Base-by-base conservation (phyloP, 2,329 filamentous ascomycete genomes). In the Stylonectria norvegica region DNA sequence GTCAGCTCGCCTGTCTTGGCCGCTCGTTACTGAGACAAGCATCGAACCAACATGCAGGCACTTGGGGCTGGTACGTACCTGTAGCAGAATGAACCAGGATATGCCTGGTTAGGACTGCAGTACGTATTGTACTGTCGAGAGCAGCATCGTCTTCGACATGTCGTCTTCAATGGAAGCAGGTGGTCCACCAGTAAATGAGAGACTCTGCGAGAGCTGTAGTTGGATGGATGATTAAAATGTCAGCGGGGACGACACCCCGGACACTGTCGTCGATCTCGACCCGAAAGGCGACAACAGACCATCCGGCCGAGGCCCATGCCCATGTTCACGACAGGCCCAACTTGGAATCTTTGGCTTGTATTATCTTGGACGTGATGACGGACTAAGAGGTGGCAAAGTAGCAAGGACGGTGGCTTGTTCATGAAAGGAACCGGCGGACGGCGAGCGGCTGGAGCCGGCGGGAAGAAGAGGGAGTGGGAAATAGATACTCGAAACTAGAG, bases 1-100 rank as follows among this genome's bases (percentile, higher is more conserved):
- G 39, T 41, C 36, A 38, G 40, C 19, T 34, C 48, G 38, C 47
- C 40, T 20, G 25, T 45, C 39, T 44, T 36, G 45, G 43, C 40
- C 40, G 35, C 40, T 36, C 53, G 43, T 38, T 48, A 34, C 40
- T 44, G 43, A 51, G 53, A 55, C 53, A 48, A 25, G 42, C 43
- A 29, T 54, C 34, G 34, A 38, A 25, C 22, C 22, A 7, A 25
- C 22, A 25, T 25, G 22, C 22, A 25, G 22, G 22, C 12, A 12
- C 22, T 25, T 7, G 22, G 22, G 12, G 22, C 7, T 7, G 7
- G n/a, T n/a, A n/a, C n/a, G n/a, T n/a, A n/a, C n/a, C n/a, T n/a
- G n/a, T n/a, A 25, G 7, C 22, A 12, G 22, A 7, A 12, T 12
- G 12, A 12, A 25, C 22, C 22, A 25, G 22, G 22, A 25, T 12